A percentile compares a stretch with the other conserved stretches of the same genome.
These are phyloP conservation scores for Leccinum solheimii DNA, from an alignment of 1,284 basidiomycete genomes.

Conservation along the genomic window DNA sequence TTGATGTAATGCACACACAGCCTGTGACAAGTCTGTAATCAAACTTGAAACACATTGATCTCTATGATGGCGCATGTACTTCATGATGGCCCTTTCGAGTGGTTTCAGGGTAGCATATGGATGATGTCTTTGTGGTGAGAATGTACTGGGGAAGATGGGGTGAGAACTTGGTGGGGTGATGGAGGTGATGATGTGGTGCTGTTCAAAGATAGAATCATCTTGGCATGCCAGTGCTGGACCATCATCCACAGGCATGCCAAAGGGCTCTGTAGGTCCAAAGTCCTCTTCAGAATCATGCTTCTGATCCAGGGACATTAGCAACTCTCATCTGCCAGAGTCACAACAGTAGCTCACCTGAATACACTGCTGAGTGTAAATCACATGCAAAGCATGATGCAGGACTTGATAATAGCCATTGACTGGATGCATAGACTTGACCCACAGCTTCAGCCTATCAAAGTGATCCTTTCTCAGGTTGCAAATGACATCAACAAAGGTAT, in stretches of 20 bases:
- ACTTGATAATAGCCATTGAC: constrained; percentile 28
- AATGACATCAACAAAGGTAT: constrained; percentile 23
- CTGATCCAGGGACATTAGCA: constrained; percentile 8
- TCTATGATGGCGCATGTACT: constrained; percentile 17
- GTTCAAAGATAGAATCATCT: neutral
- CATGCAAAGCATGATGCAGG: constrained; percentile 27
- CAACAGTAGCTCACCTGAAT: constrained; percentile 13
- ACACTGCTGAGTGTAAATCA: constrained; percentile 17
- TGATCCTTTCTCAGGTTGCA: constrained; percentile 3
- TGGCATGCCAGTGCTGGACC: neutral
- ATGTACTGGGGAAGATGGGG: constrained; percentile 16
- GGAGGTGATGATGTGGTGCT: neutral
- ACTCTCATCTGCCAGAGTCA: neutral
- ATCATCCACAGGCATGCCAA: neutral
- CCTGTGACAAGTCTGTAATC: constrained; percentile 17
- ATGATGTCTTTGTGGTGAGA: constrained; percentile 24
- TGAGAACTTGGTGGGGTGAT: neutral
- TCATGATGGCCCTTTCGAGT: constrained; percentile 24
- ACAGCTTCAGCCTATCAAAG: constrained; percentile 2
- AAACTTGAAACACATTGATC: constrained; percentile 2
- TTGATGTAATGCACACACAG: constrained; percentile 10
- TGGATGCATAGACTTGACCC: constrained; percentile 15
- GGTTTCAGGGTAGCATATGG: constrained; percentile 22
- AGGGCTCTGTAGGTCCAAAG: neutral
- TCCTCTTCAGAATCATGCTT: constrained; percentile 1